Conservation (phyloP, 2,329 filamentous ascomycete genomes). For the Verticillium alfalfae region DNA sequence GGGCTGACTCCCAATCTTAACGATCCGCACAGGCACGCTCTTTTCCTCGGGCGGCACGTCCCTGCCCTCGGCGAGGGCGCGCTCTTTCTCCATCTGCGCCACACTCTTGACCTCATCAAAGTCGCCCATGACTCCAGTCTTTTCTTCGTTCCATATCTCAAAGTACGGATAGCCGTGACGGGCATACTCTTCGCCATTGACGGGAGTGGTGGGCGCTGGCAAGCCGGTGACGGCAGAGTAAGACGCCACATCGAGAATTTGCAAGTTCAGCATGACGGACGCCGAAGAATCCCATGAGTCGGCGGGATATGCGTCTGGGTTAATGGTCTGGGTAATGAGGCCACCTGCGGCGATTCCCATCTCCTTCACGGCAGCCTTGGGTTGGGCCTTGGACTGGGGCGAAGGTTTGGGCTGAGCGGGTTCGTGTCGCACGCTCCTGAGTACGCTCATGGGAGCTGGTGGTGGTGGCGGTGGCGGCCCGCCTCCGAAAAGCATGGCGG, state of each 20-base stretch:
- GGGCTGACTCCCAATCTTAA: constrained; percentile 1
- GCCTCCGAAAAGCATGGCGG: no score
- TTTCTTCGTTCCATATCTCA: constrained; percentile 14
- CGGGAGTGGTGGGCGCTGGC: constrained; percentile 22
- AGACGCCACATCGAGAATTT: constrained; percentile 27
- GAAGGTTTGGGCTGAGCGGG: no score
- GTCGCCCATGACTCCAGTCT: constrained; percentile 10
- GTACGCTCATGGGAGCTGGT: no score
- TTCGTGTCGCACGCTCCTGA: no score
- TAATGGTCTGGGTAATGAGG: constrained; percentile 31
- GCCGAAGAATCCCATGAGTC: constrained; percentile 22
- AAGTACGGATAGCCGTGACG: constrained; percentile 28
- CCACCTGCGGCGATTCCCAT: constrained; percentile 34
- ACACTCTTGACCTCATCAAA: constrained; percentile 13
- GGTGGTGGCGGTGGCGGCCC: no score
- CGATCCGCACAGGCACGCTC: constrained; percentile 5
- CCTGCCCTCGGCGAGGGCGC: constrained; percentile 5
- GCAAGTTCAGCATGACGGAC: constrained; percentile 26
- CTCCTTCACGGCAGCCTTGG: constrained; percentile 7
- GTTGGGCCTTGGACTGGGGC: neutral
- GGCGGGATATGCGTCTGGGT: constrained; percentile 17
- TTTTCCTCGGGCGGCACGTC: constrained; percentile 4
- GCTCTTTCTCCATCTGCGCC: constrained; percentile 10
- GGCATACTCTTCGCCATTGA: constrained; percentile 26
- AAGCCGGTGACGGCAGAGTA: constrained; percentile 29